A percentile compares a stretch with the other conserved stretches of the same genome.
phyloP scores from a whole-genome alignment of 257 asterid genomes.

The Ilex aquifolium region DNA sequence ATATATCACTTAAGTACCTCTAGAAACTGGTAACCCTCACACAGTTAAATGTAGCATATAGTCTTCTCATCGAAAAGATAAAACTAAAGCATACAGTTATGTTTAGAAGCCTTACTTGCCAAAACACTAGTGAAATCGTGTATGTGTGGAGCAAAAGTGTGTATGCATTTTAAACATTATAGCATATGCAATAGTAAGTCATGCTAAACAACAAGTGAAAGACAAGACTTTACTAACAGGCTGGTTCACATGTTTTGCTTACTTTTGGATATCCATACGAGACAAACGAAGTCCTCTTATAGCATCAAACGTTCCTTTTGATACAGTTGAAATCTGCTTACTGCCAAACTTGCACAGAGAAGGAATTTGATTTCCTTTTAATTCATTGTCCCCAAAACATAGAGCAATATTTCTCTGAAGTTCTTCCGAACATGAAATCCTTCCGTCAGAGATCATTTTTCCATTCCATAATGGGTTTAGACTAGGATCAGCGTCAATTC shows the following conservation, averaged over 20 bases:
- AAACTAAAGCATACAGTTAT: too few species aligned
- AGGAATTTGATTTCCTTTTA: conserved; percentile 3
- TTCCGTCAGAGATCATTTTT: conserved; percentile 20
- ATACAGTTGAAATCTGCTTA: conserved; percentile 11
- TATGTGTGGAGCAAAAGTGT: too few species aligned
- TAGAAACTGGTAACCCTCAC: too few species aligned
- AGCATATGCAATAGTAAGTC: background rate
- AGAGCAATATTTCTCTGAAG: conserved; percentile 18
- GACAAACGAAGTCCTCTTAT: conserved; percentile 62
- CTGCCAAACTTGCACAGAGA: conserved; percentile 15
- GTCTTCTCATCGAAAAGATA: too few species aligned
- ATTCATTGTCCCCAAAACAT: conserved; percentile 12
- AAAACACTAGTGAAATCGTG: too few species aligned
- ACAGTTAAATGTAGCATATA: too few species aligned
- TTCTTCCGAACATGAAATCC: conserved; percentile 23
- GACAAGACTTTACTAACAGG: background rate
- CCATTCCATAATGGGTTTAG: conserved; percentile 6
- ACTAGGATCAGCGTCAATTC: conserved; percentile 4
- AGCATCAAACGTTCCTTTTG: conserved; percentile 45
- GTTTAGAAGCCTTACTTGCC: too few species aligned
- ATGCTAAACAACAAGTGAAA: background rate
- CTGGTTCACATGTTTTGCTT: conserved; percentile 5
- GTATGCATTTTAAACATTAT: too few species aligned
- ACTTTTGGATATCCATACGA: conserved; percentile 71
- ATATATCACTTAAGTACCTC: too few species aligned